Evolutionary conservation across 1,284 basidiomycete species (phyloP).

Genomic region (Trametes sp.): DNA sequence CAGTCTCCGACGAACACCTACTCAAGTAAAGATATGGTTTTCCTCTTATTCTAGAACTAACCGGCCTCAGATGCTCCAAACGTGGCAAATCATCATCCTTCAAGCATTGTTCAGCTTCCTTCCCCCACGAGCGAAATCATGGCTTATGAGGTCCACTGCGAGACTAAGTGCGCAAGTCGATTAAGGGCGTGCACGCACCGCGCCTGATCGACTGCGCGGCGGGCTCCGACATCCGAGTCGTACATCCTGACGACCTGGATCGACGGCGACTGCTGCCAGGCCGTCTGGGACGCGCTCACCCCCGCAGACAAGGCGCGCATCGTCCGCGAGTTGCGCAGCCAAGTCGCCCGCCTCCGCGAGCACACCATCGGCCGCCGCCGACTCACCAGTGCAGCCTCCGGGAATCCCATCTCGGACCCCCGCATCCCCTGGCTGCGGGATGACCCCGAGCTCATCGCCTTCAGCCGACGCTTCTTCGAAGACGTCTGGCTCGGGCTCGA

Average conservation of each 20-base stretch:
- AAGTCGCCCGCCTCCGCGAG: constrained; percentile 8
- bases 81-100: not conserved
- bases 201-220: not conserved
- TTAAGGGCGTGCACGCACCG: not conserved
- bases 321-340: constrained; percentile 12
- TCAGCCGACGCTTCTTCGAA: constrained; percentile 17
- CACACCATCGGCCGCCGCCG: not conserved
- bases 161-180: not conserved
- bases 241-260: constrained; percentile 22
- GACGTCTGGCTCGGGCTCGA: constrained; percentile 26
- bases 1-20: too few relatives aligned
- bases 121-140: not conserved
- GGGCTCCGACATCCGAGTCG: not conserved
- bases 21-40: too few relatives aligned
- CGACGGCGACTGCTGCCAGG: constrained; percentile 11
- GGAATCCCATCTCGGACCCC: constrained; percentile 21
- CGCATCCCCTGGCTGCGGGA: constrained; percentile 28
- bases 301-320: constrained; percentile 17
- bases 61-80: not conserved
- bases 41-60: too few relatives aligned
- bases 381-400: constrained; percentile 13
- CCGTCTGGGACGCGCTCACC: constrained; percentile 21
- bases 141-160: not conserved
- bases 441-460: constrained; percentile 13
- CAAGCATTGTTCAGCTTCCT: not conserved